Percentiles rank a stretch among this genome's conserved stretches.
phyloP scores from a whole-genome alignment of 805 yeast species.

The Metschnikowia shivogae region DNA sequence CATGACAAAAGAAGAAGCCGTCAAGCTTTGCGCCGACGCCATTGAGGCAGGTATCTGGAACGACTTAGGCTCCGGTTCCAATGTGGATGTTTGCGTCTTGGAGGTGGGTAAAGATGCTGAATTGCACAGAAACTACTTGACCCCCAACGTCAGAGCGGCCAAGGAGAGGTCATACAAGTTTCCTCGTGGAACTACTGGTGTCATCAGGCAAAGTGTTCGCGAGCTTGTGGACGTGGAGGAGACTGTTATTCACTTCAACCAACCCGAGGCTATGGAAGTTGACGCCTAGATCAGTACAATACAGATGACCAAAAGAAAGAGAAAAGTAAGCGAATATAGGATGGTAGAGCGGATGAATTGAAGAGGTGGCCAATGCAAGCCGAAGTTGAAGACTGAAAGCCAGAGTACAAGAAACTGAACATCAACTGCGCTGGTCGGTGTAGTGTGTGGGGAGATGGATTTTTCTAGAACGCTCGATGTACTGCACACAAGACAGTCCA shows the following conservation, averaged over 20 bases:
- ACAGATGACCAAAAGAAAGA: too few species aligned
- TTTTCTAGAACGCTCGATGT: constrained; percentile 5
- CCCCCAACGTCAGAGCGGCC: constrained; percentile 82
- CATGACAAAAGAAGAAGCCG: constrained; percentile 84
- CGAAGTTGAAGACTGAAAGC: not conserved
- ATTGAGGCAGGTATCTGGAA: constrained; percentile 98
- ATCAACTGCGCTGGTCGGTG: not conserved
- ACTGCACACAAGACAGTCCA: constrained; percentile 1
- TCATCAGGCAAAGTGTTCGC: constrained; percentile 64
- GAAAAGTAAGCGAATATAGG: not conserved
- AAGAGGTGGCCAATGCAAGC: not conserved
- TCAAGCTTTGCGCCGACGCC: constrained; percentile 84
- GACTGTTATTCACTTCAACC: constrained; percentile 42
- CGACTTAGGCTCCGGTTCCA: constrained; percentile 97
- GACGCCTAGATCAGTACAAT: constrained; percentile 26
- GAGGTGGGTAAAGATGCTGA: constrained; percentile 87
- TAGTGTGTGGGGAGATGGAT: constrained; percentile 1
- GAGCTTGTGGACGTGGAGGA: constrained; percentile 67
- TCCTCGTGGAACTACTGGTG: constrained; percentile 90
- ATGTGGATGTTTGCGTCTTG: constrained; percentile 96
- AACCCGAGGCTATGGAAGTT: constrained; percentile 38
- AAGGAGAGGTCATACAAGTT: constrained; percentile 84
- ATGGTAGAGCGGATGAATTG: too few species aligned
- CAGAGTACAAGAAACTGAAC: not conserved
- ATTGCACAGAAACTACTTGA: constrained; percentile 78